A percentile compares a stretch with the other conserved stretches of the same genome.
Evolutionary conservation across 2,329 filamentous ascomycete species (phyloP).

Genomic region (Colletotrichum zoysiae): DNA sequence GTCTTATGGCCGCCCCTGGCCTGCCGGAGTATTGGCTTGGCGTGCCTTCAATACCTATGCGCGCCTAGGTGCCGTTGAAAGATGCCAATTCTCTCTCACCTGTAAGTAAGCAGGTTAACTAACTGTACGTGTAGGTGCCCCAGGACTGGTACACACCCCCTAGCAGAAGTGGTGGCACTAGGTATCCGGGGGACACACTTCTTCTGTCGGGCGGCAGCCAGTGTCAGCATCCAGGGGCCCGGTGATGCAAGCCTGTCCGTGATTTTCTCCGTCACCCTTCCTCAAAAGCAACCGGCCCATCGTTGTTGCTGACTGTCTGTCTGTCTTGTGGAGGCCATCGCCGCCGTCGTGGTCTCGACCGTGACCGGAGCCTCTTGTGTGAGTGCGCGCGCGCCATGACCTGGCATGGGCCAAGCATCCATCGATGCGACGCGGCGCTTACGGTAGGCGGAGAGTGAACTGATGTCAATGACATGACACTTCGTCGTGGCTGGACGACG

Average conservation of each 20-base stretch:
- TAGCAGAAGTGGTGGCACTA: neutral
- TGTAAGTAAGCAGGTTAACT: neutral
- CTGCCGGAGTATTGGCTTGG: conserved; percentile 42
- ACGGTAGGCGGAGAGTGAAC: conserved; percentile 11
- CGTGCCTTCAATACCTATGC: conserved; percentile 11
- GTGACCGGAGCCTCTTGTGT: conserved; percentile 2
- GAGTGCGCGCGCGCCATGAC: conserved; percentile 1
- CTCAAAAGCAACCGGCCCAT: neutral
- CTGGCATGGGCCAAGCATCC: neutral
- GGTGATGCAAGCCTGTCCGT: conserved; percentile 9
- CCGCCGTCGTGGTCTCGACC: neutral
- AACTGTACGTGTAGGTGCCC: neutral
- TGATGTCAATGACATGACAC: neutral
- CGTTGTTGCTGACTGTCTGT: neutral
- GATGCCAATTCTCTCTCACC: neutral
- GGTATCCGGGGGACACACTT: too few species aligned
- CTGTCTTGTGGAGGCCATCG: neutral
- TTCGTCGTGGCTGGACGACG: neutral
- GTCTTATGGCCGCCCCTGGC: conserved; percentile 29
- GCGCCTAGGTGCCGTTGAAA: neutral
- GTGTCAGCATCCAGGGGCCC: conserved; percentile 4
- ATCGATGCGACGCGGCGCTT: conserved; percentile 17
- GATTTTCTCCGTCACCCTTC: neutral
- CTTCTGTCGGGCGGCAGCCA: conserved; percentile 5
- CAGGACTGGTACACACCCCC: neutral